A percentile compares a stretch with the other conserved stretches of the same genome.
These are phyloP conservation scores for Macroventuria anomochaeta DNA, from an alignment of 2,329 filamentous ascomycete genomes.

Conservation along the genomic window DNA sequence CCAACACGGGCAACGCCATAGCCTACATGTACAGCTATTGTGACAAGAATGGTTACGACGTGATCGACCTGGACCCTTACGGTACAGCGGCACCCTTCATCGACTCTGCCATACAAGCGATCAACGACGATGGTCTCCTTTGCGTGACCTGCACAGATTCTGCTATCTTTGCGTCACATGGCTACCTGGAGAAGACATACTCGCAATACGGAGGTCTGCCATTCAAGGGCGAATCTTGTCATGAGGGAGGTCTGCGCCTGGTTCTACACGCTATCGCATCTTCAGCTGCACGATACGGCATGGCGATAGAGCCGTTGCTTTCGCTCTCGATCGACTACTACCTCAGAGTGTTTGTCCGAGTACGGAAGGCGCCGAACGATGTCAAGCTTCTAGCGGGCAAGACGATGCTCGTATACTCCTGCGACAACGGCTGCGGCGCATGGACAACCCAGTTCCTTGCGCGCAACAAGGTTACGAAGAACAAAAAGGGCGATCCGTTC, in stretches of 20 bases:
- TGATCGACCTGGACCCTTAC: constrained; percentile 96
- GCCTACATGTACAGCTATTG: constrained; percentile 86
- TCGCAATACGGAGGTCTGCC: constrained; percentile 92
- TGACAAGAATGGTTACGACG: constrained; percentile 72
- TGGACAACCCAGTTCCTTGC: constrained; percentile 85
- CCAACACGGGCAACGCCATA: constrained; percentile 82
- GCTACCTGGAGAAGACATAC: constrained; percentile 93
- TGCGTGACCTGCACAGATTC: constrained; percentile 98
- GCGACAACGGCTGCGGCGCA: constrained; percentile 87
- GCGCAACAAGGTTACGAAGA: constrained; percentile 68
- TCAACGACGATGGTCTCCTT: constrained; percentile 86
- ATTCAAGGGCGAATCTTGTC: constrained; percentile 81
- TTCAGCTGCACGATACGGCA: constrained; percentile 81
- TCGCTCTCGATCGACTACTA: constrained; percentile 98
- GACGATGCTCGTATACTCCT: constrained; percentile 92
- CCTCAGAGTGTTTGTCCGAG: constrained; percentile 82
- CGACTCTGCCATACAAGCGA: constrained; percentile 85
- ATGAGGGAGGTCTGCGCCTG: constrained; percentile 87
- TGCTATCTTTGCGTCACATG: constrained; percentile 90
- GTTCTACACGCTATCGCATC: constrained; percentile 83
- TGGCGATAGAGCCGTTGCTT: constrained; percentile 87
- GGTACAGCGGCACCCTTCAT: constrained; percentile 92
- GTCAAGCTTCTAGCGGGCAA: constrained; percentile 92
- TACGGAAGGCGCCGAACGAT: constrained; percentile 78
- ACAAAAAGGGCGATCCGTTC: constrained; percentile 71